Percentiles rank a stretch among this genome's conserved stretches.
Conservation (phyloP, 495 filamentous ascomycete genomes). For the Penicillium pulvis region DNA sequence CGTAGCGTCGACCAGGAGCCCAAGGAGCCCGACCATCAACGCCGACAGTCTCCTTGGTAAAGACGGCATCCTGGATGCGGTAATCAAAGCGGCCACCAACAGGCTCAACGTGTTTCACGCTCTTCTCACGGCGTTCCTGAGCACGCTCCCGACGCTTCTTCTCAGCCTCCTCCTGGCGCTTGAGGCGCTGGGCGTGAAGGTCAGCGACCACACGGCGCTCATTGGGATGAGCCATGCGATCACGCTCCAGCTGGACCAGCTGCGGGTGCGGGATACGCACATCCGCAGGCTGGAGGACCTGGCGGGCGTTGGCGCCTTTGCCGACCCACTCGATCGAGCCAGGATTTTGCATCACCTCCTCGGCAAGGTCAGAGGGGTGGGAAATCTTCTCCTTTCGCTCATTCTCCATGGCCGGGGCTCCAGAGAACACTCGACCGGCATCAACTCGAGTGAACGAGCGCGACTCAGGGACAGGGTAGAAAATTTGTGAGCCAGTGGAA, state of each 20-base stretch:
- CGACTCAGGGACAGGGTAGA: constrained; percentile 88
- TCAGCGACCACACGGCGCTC: constrained; percentile 36
- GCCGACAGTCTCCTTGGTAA: constrained; percentile 60
- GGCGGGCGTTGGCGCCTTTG: constrained; percentile 41
- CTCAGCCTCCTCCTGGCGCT: constrained; percentile 40
- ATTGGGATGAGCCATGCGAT: constrained; percentile 30
- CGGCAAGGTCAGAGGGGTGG: constrained; percentile 33
- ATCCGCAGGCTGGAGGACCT: constrained; percentile 78
- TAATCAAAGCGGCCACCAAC: constrained; percentile 75
- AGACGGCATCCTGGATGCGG: constrained; percentile 65
- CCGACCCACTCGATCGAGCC: constrained; percentile 43
- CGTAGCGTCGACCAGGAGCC: constrained; percentile 68
- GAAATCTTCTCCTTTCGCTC: constrained; percentile 22
- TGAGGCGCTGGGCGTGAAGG: constrained; percentile 46
- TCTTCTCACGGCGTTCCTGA: constrained; percentile 42
- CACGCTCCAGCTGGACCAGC: constrained; percentile 63
- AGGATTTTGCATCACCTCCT: constrained; percentile 29
- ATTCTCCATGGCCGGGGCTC: constrained; percentile 41
- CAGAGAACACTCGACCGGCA: constrained; percentile 80
- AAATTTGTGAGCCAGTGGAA: constrained; percentile 78
- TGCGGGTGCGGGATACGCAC: constrained; percentile 87
- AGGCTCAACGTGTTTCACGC: constrained; percentile 43
- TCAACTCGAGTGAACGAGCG: constrained; percentile 85
- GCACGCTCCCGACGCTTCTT: constrained; percentile 38
- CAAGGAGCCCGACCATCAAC: constrained; percentile 56